Conservation (phyloP, 192 early-diverging fungal genomes). For the Helicostylum pulchrum region DNA sequence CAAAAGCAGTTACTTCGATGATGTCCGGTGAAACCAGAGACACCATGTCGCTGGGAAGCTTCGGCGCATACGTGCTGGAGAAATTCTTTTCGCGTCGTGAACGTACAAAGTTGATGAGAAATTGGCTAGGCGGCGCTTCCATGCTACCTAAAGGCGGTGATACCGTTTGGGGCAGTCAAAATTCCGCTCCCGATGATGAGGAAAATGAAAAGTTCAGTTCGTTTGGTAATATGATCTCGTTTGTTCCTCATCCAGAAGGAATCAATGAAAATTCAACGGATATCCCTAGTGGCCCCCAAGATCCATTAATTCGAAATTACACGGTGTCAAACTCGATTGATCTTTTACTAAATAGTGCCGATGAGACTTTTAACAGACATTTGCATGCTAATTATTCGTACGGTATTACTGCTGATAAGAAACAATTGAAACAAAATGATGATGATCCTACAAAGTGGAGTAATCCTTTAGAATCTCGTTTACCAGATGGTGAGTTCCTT, state of each 20-base stretch:
- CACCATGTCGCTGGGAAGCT: constrained; percentile 71
- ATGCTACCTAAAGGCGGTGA: constrained; percentile 86
- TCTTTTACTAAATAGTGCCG: constrained; percentile 53
- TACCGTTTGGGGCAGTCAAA: constrained; percentile 69
- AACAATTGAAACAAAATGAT: constrained; percentile 55
- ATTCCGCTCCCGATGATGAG: constrained; percentile 73
- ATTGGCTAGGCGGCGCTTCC: constrained; percentile 75
- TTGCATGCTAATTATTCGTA: constrained; percentile 62
- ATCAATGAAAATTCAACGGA: constrained; percentile 1
- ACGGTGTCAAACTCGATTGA: constrained; percentile 43
- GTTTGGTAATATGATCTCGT: constrained; percentile 57
- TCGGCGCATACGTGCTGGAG: constrained; percentile 76
- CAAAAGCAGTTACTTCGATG: constrained; percentile 74
- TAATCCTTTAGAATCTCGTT: constrained; percentile 69
- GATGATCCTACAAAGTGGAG: constrained; percentile 68
- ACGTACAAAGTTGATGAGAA: constrained; percentile 72
- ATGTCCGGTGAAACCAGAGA: constrained; percentile 82
- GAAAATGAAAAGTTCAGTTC: constrained; percentile 36
- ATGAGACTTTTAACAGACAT: constrained; percentile 45
- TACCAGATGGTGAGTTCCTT: constrained; percentile 24
- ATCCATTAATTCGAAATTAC: constrained; percentile 29
- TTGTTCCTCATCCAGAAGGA: constrained; percentile 28
- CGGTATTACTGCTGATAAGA: constrained; percentile 55
- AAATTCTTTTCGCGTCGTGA: constrained; percentile 79
- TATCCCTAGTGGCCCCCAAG: neutral